Percentiles rank a stretch among this genome's conserved stretches.
Evolutionary conservation across 148 eudicot species (phyloP).

Genomic region (Drosera capensis): DNA sequence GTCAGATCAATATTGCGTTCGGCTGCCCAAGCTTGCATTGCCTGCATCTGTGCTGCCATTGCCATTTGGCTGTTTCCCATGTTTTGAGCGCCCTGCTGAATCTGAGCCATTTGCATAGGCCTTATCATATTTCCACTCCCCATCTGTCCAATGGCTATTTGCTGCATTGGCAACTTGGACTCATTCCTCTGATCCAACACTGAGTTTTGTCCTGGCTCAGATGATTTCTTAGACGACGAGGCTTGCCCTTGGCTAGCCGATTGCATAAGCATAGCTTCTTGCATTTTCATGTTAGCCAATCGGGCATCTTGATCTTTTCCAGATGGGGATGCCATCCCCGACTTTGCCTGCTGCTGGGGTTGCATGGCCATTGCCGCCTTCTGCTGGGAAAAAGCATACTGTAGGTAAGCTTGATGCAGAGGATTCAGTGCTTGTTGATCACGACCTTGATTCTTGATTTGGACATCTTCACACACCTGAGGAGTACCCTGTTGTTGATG

Average conservation of each 20-base stretch:
- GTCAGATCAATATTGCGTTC: constrained; percentile 86
- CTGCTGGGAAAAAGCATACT: constrained; percentile 63
- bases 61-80: constrained; percentile 38
- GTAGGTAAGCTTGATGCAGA: constrained; percentile 66
- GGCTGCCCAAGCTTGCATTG: constrained; percentile 73
- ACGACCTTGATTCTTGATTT: constrained; percentile 44
- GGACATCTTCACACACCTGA: constrained; percentile 46
- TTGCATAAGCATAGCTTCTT: constrained; percentile 34
- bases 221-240: constrained; percentile 42
- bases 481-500: constrained; percentile 50
- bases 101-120: constrained; percentile 37
- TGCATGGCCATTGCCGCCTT: constrained; percentile 45
- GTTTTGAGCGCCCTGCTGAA: constrained; percentile 42
- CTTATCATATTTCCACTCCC: constrained; percentile 25
- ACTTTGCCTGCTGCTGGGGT: constrained; percentile 48
- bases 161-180: constrained; percentile 34
- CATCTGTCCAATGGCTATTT: constrained; percentile 35
- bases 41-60: constrained; percentile 83
- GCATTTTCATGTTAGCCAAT: constrained; percentile 33
- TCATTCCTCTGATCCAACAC: constrained; percentile 47
- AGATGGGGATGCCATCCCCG: constrained; percentile 40
- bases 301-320: constrained; percentile 42
- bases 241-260: constrained; percentile 43
- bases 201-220: constrained; percentile 41
- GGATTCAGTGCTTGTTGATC: constrained; percentile 64